Conservation (phyloP, 306 rosid genomes). For the Senna tora region DNA sequence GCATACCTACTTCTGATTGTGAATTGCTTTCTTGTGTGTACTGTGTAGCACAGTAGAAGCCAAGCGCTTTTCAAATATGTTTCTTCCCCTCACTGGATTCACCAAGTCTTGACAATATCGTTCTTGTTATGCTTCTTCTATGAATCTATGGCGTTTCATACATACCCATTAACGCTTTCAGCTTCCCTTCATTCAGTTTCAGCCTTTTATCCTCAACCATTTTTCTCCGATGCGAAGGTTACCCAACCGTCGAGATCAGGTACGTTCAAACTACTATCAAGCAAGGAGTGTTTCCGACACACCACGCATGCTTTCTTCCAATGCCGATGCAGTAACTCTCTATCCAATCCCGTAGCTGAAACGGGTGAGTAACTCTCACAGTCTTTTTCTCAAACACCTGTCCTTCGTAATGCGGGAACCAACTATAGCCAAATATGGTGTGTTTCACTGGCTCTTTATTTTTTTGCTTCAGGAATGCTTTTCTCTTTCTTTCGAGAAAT, state of each 20-base stretch:
- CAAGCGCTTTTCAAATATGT: slow-evolving; percentile 43
- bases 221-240: slow-evolving; percentile 5
- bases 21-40: background rate
- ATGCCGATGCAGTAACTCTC: slow-evolving; percentile 39
- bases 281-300: slow-evolving; percentile 33
- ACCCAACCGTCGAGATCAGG: slow-evolving; percentile 9
- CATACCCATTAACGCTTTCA: slow-evolving; percentile 17
- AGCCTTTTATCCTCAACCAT: slow-evolving; percentile 17
- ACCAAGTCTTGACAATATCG: slow-evolving; percentile 19
- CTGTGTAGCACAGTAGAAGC: too few species aligned
- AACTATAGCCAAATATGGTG: background rate
- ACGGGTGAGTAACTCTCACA: slow-evolving; percentile 51
- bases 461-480: slow-evolving; percentile 46
- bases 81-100: slow-evolving; percentile 31
- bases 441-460: background rate
- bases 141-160: slow-evolving; percentile 2
- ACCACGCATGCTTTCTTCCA: slow-evolving; percentile 24
- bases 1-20: background rate
- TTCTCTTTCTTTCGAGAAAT: slow-evolving; percentile 55
- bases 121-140: slow-evolving; percentile 34
- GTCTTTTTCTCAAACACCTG: slow-evolving; percentile 54
- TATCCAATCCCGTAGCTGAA: background rate
- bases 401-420: background rate
- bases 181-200: slow-evolving; percentile 22
- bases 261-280: slow-evolving; percentile 17